These are phyloP conservation scores for Zangia roseola DNA, from an alignment of 768 basidiomycete genomes.

Conservation along the genomic window DNA sequence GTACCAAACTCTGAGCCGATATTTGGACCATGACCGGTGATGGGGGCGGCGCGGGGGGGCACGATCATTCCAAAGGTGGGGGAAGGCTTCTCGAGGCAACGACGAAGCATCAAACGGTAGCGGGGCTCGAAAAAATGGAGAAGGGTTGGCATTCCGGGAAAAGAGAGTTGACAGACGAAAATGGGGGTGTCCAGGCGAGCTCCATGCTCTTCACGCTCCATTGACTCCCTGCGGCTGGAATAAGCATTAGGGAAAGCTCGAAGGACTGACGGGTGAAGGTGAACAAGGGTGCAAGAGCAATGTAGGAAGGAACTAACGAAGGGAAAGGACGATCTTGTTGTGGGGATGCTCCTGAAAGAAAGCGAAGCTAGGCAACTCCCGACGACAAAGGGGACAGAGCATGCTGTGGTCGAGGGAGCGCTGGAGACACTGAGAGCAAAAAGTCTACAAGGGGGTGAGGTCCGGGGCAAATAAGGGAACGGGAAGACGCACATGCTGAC, in stretches of 20 bases:
- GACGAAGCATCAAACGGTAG: conserved; percentile 94
- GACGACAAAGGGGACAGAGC: conserved; percentile 84
- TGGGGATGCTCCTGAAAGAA: conserved; percentile 80
- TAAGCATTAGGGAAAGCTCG: conserved; percentile 67
- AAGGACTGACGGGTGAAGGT: conserved; percentile 45
- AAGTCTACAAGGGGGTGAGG: conserved; percentile 56
- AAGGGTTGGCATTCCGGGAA: conserved; percentile 87
- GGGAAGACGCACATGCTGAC: conserved; percentile 76
- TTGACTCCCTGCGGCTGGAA: conserved; percentile 58
- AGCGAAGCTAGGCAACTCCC: conserved; percentile 67
- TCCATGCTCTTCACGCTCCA: conserved; percentile 76
- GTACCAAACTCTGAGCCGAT: conserved; percentile 70
- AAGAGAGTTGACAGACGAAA: conserved; percentile 86
- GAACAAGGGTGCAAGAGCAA: conserved; percentile 5
- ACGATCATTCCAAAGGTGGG: conserved; percentile 96
- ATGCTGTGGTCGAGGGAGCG: conserved; percentile 85
- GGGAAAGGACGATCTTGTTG: conserved; percentile 69
- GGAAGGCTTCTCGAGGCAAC: conserved; percentile 75
- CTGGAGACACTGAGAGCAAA: conserved; percentile 86
- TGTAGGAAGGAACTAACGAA: conserved; percentile 47
- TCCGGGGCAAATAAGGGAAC: conserved; percentile 1
- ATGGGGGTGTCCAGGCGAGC: conserved; percentile 85
- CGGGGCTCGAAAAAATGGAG: conserved; percentile 94
- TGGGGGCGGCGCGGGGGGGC: conserved; percentile 46
- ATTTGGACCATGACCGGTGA: conserved; percentile 17